Evolutionary conservation across 2,329 filamentous ascomycete genomes (phyloP).

Genomic region (Arthrobotrys megalospora): DNA sequence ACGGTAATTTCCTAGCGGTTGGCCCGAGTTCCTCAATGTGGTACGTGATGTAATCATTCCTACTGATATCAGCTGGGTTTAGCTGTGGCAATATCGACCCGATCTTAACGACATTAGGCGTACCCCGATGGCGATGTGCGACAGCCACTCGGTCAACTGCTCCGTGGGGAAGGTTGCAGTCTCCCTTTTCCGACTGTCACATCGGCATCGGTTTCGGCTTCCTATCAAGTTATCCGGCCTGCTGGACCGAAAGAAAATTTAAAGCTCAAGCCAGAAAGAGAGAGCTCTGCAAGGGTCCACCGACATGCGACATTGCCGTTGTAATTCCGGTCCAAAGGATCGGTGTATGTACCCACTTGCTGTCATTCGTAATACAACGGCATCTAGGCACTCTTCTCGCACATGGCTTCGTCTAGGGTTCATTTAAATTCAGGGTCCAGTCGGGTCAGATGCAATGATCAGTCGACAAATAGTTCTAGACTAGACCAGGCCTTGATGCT

Average conservation of each 20-base stretch:
- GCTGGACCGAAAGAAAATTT: slow-evolving; percentile 11
- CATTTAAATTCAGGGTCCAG: slow-evolving; percentile 30
- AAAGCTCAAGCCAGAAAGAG: slow-evolving; percentile 18
- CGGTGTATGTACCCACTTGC: slow-evolving; percentile 4
- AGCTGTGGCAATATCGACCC: slow-evolving; percentile 17
- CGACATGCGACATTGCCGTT: slow-evolving; percentile 4
- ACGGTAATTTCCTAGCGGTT: slow-evolving; percentile 12
- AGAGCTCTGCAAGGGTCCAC: slow-evolving; percentile 30
- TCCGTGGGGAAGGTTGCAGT: slow-evolving; percentile 43
- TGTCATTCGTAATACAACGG: slow-evolving; percentile 31
- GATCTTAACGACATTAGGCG: slow-evolving; percentile 41
- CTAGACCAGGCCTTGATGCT: slow-evolving; percentile 18
- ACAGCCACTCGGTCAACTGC: slow-evolving; percentile 29
- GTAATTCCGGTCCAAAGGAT: slow-evolving; percentile 39
- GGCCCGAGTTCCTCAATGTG: background rate
- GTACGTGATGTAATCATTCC: slow-evolving; percentile 36
- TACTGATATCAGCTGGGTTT: slow-evolving; percentile 6
- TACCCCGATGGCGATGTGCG: slow-evolving; percentile 49
- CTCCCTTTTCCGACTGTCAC: background rate
- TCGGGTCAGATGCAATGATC: slow-evolving; percentile 29
- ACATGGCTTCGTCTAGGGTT: slow-evolving; percentile 21
- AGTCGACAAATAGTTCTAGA: slow-evolving; percentile 33
- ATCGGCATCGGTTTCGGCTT: slow-evolving; percentile 50
- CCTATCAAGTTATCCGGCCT: slow-evolving; percentile 19
- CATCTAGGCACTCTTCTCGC: slow-evolving; percentile 9